Evolutionary conservation across 805 yeast genomes (phyloP), one percentile per base, ranked within the genome.

Genomic region (Candida railenensis): DNA sequence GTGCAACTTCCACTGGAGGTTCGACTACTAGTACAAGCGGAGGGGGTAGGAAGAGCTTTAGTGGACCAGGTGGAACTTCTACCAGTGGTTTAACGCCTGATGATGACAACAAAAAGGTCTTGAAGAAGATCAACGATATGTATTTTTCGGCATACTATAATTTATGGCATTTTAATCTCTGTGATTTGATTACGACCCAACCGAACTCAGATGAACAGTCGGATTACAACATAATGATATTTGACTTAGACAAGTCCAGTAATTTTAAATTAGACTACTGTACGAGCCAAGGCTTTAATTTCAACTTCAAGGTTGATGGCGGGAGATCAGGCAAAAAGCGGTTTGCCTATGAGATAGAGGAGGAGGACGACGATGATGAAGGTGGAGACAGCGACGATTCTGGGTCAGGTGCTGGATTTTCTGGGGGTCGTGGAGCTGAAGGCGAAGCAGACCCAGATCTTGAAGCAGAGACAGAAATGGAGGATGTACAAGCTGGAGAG

Each of bases 101-200:
- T 14, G 39, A 36, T 14, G 14, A 9, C 38, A 74, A 71, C 52
- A 71, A 73, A 25, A 67, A 64, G 40, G 67, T 75, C n/a, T 56
- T 65, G 20, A 67, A 77, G 58, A 71, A 69, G 48, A 72, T 80
- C 46, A 83, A 82, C 59, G 89, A 85, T 56, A 65, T 76, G 34
- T 80, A 82, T 53, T 80, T 81, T 58, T 71, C 78, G 14, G 81
- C 89, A 1, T 85, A 82, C 63, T 83, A 82, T 57, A 82, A 83
- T 55, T 73, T 83, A 47, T 87, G 95, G 95, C 89, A 87, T 61
- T 83, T 82, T 61, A 85, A 85, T 55, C 66, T 87, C 39, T 80
- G 89, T 55, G 92, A 86, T 58, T 74, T 58, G 41, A 43, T 52
- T 3, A 49, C 58, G 39, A 47, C 48, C 11, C 45, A 42, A 25